Evolutionary conservation across 2,329 filamentous ascomycete genomes (phyloP).

Genomic region (Talaromyces marneffei): DNA sequence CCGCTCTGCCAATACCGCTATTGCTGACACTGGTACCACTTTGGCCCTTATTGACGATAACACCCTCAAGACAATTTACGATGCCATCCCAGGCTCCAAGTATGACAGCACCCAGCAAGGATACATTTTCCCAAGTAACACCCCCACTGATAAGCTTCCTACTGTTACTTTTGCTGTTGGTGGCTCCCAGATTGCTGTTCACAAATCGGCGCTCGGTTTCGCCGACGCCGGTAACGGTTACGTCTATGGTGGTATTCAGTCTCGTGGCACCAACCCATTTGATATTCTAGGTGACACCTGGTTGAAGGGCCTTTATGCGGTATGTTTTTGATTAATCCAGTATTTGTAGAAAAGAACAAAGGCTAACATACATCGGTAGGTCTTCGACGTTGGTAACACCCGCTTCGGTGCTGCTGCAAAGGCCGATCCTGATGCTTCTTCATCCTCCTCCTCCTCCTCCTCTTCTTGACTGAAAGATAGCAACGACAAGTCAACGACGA

Average conservation of each 20-base stretch:
- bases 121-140: slow-evolving; percentile 56
- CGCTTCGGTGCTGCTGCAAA: slow-evolving; percentile 56
- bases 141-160: slow-evolving; percentile 51
- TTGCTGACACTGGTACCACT: slow-evolving; percentile 67
- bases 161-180: slow-evolving; percentile 60
- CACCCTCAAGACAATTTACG: slow-evolving; percentile 58
- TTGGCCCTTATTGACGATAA: slow-evolving; percentile 59
- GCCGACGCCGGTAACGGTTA: slow-evolving; percentile 50
- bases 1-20: slow-evolving; percentile 56
- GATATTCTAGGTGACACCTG: slow-evolving; percentile 62
- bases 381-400: slow-evolving; percentile 58
- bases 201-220: slow-evolving; percentile 59
- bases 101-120: slow-evolving; percentile 56
- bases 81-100: slow-evolving; percentile 54
- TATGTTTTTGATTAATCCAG: slow-evolving; percentile 33
- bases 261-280: slow-evolving; percentile 52
- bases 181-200: slow-evolving; percentile 53
- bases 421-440: slow-evolving; percentile 6
- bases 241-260: slow-evolving; percentile 62
- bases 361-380: slow-evolving; percentile 33
- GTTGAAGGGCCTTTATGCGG: slow-evolving; percentile 60
- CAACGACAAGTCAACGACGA: background rate
- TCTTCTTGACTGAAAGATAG: background rate
- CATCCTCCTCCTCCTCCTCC: no score
- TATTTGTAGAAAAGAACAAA: background rate